These are phyloP conservation scores for Pythium biforme DNA, from an alignment of 352 stramenopile species.

Conservation along the genomic window DNA sequence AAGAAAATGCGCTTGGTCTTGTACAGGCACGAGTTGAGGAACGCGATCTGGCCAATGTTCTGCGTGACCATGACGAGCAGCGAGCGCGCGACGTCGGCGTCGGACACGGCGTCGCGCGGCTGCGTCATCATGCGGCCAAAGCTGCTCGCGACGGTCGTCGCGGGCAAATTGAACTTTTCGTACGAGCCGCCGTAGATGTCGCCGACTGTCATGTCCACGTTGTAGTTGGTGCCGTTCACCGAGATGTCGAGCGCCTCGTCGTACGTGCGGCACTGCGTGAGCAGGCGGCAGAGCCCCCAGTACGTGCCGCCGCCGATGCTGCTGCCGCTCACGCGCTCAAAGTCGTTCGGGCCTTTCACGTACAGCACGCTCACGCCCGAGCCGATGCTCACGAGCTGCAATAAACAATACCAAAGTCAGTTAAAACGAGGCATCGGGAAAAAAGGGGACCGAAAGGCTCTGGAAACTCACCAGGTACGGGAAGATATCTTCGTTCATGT, in stretches of 20 bases:
- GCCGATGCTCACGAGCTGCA: conserved; percentile 96
- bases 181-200: conserved; percentile 99
- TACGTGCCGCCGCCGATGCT: conserved; percentile 99
- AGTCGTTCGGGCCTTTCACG: conserved; percentile 92
- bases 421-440: not conserved
- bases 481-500: conserved; percentile 79
- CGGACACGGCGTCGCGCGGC: conserved; percentile 70
- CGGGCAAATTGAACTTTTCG: conserved; percentile 92
- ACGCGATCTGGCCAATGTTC: conserved; percentile 97
- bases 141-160: conserved; percentile 93
- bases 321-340: conserved; percentile 97
- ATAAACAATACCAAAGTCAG: not conserved
- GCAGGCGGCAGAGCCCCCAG: conserved; percentile 95
- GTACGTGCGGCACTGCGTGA: conserved; percentile 89
- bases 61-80: conserved; percentile 99
- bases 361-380: conserved; percentile 97
- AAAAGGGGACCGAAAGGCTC: not conserved
- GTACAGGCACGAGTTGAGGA: conserved; percentile 98
- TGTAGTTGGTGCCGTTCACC: conserved; percentile 75
- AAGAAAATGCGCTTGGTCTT: conserved; percentile 97
- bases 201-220: conserved; percentile 97
- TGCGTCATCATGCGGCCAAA: conserved; percentile 93
- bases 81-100: conserved; percentile 95
- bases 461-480: conserved; percentile 66
- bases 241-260: conserved; percentile 83